These are phyloP conservation scores for Melampsora occidentalis DNA, from an alignment of 1,284 basidiomycete genomes.

Conservation along the genomic window DNA sequence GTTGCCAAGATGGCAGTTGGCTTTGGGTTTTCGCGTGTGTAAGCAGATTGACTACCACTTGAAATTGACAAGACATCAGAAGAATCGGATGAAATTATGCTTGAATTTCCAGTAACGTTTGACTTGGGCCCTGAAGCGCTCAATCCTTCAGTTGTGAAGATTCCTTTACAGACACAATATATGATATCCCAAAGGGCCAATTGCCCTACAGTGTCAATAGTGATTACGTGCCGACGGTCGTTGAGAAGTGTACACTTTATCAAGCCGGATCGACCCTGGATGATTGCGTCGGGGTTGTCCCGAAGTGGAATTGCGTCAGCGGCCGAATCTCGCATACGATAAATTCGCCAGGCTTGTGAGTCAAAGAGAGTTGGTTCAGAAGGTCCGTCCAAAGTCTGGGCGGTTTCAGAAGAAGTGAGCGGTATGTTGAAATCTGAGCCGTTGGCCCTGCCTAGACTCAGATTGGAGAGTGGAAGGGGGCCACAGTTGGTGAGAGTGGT, in stretches of 20 bases:
- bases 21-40: background rate
- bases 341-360: constrained; percentile 52
- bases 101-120: constrained; percentile 45
- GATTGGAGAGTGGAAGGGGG: background rate
- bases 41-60: background rate
- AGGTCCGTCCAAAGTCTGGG: constrained; percentile 1
- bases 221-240: constrained; percentile 85
- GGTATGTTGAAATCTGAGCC: too few relatives aligned
- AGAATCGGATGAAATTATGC: background rate
- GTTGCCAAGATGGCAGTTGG: constrained; percentile 46
- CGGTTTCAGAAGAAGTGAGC: background rate
- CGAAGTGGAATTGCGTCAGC: constrained; percentile 71
- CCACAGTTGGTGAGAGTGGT: background rate
- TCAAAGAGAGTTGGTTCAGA: constrained; percentile 12
- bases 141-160: constrained; percentile 67
- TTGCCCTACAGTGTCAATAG: constrained; percentile 77
- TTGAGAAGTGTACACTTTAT: constrained; percentile 68
- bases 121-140: constrained; percentile 1
- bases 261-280: constrained; percentile 75
- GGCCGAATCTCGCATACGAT: constrained; percentile 75
- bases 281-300: constrained; percentile 65
- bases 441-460: too few relatives aligned
- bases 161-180: constrained; percentile 71
- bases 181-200: constrained; percentile 92
- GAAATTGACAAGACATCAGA: background rate